phyloP scores from a whole-genome alignment of 1,139 yeast species.

The Ogataea hybrid region DNA sequence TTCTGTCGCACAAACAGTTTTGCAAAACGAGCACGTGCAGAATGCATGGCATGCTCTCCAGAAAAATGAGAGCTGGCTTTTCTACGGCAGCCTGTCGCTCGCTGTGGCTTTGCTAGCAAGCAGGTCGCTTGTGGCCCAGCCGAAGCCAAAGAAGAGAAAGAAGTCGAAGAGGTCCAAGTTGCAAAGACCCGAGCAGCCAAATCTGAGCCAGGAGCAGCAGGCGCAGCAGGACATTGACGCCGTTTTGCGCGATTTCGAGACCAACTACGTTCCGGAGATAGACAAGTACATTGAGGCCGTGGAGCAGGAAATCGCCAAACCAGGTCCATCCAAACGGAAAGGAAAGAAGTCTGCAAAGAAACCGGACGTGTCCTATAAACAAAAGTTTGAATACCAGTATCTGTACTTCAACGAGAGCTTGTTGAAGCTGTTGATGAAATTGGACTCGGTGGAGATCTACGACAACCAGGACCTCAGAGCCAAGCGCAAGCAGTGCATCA shows the following conservation, averaged over 20 bases:
- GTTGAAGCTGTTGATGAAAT: constrained; percentile 59
- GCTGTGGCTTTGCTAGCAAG: constrained; percentile 7
- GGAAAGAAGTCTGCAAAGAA: constrained; percentile 8
- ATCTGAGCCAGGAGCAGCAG: constrained; percentile 18
- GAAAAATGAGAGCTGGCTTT: constrained; percentile 10
- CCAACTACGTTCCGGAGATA: constrained; percentile 17
- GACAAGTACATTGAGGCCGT: constrained; percentile 16
- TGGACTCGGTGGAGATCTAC: constrained; percentile 61
- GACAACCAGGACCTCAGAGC: constrained; percentile 50
- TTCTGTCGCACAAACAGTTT: constrained; percentile 6
- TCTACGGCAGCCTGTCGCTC: constrained; percentile 10
- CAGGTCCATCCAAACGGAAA: constrained; percentile 7
- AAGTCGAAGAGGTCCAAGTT: neutral
- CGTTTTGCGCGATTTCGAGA: constrained; percentile 20
- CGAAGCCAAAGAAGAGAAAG: constrained; percentile 8
- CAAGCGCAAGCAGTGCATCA: constrained; percentile 58
- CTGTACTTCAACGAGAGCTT: constrained; percentile 65
- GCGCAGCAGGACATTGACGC: constrained; percentile 20
- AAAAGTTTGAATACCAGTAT: constrained; percentile 49
- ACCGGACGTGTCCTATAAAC: constrained; percentile 18
- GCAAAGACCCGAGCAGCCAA: neutral
- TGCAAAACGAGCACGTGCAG: constrained; percentile 7
- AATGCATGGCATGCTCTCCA: constrained; percentile 1
- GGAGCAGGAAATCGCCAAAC: constrained; percentile 10
- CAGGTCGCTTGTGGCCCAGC: constrained; percentile 3